A percentile compares a stretch with the other conserved stretches of the same genome.
Conservation (phyloP, 176 grass and related monocot species). For the Triticum turgidum region DNA sequence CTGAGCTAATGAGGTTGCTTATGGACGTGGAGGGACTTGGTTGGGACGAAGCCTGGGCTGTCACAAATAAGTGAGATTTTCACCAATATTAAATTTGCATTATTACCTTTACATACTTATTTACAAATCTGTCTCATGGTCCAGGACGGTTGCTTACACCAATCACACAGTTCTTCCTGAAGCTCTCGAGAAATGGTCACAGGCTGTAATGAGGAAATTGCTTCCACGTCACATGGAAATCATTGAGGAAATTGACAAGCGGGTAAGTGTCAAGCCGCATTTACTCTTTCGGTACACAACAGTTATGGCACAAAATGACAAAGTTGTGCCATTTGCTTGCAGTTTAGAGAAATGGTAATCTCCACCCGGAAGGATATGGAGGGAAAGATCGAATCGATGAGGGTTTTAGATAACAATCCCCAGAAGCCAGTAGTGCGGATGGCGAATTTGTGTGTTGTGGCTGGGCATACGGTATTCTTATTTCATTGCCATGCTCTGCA, state of each 20-base stretch:
- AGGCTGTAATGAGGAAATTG: slow-evolving; percentile 63
- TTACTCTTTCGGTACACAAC: slow-evolving; percentile 11
- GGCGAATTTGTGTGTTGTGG: slow-evolving; percentile 78
- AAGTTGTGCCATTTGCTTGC: slow-evolving; percentile 41
- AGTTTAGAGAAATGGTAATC: slow-evolving; percentile 82
- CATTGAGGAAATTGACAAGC: slow-evolving; percentile 75
- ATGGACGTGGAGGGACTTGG: slow-evolving; percentile 74
- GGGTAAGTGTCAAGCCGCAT: slow-evolving; percentile 37
- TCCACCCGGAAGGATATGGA: slow-evolving; percentile 67
- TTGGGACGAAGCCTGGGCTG: slow-evolving; percentile 76
- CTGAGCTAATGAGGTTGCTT: slow-evolving; percentile 70
- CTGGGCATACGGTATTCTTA: slow-evolving; percentile 48
- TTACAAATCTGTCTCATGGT: not conserved
- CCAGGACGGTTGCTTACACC: slow-evolving; percentile 72
- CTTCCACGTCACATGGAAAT: slow-evolving; percentile 92
- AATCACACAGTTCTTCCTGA: slow-evolving; percentile 88
- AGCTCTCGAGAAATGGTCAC: slow-evolving; percentile 85
- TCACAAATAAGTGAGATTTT: slow-evolving; percentile 55
- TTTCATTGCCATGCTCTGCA: slow-evolving; percentile 16
- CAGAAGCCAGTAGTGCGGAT: slow-evolving; percentile 82
- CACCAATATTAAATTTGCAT: not conserved
- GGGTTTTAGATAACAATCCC: slow-evolving; percentile 68
- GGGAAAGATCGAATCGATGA: slow-evolving; percentile 58
- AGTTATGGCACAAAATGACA: slow-evolving; percentile 37
- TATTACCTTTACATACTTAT: slow-evolving; percentile 16